These are phyloP conservation scores for Magnusiomyces ingens DNA, from an alignment of 1,139 yeast species.

Conservation along the genomic window DNA sequence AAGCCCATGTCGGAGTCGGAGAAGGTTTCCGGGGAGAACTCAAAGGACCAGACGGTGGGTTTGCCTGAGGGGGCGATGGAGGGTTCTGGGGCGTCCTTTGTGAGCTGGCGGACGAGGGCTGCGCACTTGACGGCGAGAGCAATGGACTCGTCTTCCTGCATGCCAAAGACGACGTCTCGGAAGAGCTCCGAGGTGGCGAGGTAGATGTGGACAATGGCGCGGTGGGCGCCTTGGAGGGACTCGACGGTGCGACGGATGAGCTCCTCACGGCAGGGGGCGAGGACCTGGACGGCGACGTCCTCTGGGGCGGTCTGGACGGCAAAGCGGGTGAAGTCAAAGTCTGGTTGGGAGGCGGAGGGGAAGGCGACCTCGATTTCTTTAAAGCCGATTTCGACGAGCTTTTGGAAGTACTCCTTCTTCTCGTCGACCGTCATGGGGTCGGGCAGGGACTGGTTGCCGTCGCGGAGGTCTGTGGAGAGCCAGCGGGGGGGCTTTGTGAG, in stretches of 20 bases:
- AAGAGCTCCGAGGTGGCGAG: slow-evolving; percentile 88
- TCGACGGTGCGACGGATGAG: slow-evolving; percentile 85
- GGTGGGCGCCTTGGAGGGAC: slow-evolving; percentile 79
- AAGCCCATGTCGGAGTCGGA: slow-evolving; percentile 82
- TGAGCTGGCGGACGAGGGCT: slow-evolving; percentile 67
- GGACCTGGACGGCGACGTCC: slow-evolving; percentile 86
- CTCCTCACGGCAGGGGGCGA: slow-evolving; percentile 89
- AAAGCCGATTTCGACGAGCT: slow-evolving; percentile 83
- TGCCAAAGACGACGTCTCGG: slow-evolving; percentile 84
- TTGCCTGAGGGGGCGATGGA: slow-evolving; percentile 52
- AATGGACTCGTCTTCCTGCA: slow-evolving; percentile 72
- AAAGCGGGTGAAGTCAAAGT: slow-evolving; percentile 89
- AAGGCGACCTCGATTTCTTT: slow-evolving; percentile 96
- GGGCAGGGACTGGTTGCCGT: slow-evolving; percentile 95
- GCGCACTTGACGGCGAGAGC: slow-evolving; percentile 79
- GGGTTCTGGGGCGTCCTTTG: slow-evolving; percentile 52
- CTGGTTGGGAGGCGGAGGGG: slow-evolving; percentile 94
- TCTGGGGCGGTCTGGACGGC: slow-evolving; percentile 92
- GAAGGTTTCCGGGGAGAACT: slow-evolving; percentile 93
- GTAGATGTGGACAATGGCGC: slow-evolving; percentile 85
- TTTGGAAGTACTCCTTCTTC: slow-evolving; percentile 80
- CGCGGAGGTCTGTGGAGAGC: slow-evolving; percentile 93
- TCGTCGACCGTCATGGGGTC: slow-evolving; percentile 93
- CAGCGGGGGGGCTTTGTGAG: slow-evolving; percentile 86
- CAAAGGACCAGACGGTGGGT: slow-evolving; percentile 80